Base-by-base conservation (phyloP, 2,329 filamentous ascomycete genomes). In the Botrytis tulipae region DNA sequence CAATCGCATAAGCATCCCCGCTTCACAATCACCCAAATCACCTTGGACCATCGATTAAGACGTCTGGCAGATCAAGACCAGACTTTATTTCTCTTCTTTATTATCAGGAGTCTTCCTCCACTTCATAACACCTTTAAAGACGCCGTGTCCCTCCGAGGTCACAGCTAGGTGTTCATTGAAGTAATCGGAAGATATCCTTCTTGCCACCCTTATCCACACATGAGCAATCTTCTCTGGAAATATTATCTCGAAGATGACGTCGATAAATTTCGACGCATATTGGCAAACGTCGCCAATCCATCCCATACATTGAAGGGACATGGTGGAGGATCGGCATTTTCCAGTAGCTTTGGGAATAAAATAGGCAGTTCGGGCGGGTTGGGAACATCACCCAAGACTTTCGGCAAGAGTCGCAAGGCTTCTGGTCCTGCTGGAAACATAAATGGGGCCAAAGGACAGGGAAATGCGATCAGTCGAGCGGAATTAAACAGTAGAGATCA, bases 191-290 rank as follows among this genome's bases (percentile, higher is more conserved):
- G 77, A 77, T 81, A 81, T 81, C 60, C 61, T 42, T 80, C 81
- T 79, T 76, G 75, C 79, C 76, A 78, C 76, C 76, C 25, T 76
- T 80, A 78, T 79, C 83, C 82, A 85, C 90, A 90, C 90, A 96
- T 98, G 95, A 98, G 93, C 91, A 92, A 94, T 86, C 89, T 92
- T 89, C 90, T 99, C 83, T 98, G 95, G 95, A 95, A 94, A 88
- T 93, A 90, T 83, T 98, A 95, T 83, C 92, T 97, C 87, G 92
- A 98, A 90, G 93, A 98, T 88, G 94, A 99, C 90, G 92, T 97
- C 90, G 95, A 97, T 83, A 90, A 86, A 82, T 98, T 99, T 88
- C 92, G 93, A 85, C 92, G 92, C 86, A 89, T 97, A 82, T 88
- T 99, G 88, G 91, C 91, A 81, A 90, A 89, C 83, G 87, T 91